Conservation (phyloP, 441 rosid species). For the Gossypium gossypioides region DNA sequence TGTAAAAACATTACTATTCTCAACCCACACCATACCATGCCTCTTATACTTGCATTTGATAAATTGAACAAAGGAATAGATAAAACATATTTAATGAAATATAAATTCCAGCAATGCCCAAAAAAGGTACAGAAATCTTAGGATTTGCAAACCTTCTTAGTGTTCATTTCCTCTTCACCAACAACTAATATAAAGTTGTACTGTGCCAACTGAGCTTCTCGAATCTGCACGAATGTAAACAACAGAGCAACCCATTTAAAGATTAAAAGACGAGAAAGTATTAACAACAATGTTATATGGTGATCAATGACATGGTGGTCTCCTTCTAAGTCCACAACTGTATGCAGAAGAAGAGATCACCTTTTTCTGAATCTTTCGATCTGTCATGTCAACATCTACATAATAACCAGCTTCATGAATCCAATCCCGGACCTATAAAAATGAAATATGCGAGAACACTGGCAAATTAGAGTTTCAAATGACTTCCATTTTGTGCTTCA, state of each 20-base stretch:
- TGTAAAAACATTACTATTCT: background rate
- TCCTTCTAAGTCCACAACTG: background rate
- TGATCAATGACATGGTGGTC: background rate
- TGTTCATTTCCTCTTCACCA: constrained; percentile 74
- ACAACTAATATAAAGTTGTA: constrained; percentile 89
- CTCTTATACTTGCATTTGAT: background rate
- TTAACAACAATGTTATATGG: background rate
- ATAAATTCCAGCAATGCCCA: background rate
- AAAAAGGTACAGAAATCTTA: background rate
- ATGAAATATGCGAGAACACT: background rate
- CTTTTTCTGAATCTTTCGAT: constrained; percentile 91
- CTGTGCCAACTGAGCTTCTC: constrained; percentile 86
- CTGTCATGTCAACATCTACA: constrained; percentile 72
- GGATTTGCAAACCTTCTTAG: constrained; percentile 53
- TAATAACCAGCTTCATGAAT: constrained; percentile 69
- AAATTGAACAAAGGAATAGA: too few species aligned
- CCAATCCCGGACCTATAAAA: constrained; percentile 47
- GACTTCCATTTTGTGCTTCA: background rate
- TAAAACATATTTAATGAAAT: background rate
- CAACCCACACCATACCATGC: background rate
- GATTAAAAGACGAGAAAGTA: background rate
- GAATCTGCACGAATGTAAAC: constrained; percentile 36
- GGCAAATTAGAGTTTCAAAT: background rate
- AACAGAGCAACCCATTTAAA: background rate
- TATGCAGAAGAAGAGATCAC: constrained; percentile 21